Evolutionary conservation across 2,329 filamentous ascomycete genomes (phyloP).

Genomic region (Gnomoniopsis sp.): DNA sequence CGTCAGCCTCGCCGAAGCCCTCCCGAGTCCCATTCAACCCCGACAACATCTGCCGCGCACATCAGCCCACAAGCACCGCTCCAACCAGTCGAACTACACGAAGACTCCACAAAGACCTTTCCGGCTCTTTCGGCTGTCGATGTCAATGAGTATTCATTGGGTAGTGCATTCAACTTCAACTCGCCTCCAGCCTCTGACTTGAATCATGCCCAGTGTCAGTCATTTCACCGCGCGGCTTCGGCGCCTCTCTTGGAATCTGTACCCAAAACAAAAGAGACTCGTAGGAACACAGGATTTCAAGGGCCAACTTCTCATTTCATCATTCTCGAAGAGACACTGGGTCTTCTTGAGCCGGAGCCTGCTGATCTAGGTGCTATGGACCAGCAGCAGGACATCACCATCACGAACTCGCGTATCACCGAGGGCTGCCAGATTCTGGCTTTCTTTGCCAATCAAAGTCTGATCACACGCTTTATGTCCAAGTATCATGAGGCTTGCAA

Average conservation of each 20-base stretch:
- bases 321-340: slow-evolving; percentile 30
- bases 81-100: slow-evolving; percentile 23
- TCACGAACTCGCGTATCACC: slow-evolving; percentile 29
- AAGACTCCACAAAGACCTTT: neutral
- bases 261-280: slow-evolving; percentile 17
- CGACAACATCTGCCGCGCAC: slow-evolving; percentile 23
- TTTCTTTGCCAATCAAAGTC: slow-evolving; percentile 28
- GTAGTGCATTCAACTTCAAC: neutral
- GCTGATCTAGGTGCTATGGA: slow-evolving; percentile 22
- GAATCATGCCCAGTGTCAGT: slow-evolving; percentile 22
- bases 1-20: slow-evolving; percentile 20
- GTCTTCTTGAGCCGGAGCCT: slow-evolving; percentile 23
- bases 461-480: slow-evolving; percentile 27
- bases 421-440: slow-evolving; percentile 29
- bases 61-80: slow-evolving; percentile 15
- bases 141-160: neutral
- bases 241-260: slow-evolving; percentile 25
- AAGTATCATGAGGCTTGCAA: slow-evolving; percentile 28
- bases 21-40: slow-evolving; percentile 16
- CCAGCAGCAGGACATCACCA: slow-evolving; percentile 22
- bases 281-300: slow-evolving; percentile 27
- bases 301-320: slow-evolving; percentile 29
- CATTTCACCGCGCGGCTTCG: slow-evolving; percentile 26
- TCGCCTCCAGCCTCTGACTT: slow-evolving; percentile 5
- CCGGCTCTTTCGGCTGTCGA: slow-evolving; percentile 1